Conservation (phyloP, 2,329 filamentous ascomycete species). For the Colletotrichum sp. region DNA sequence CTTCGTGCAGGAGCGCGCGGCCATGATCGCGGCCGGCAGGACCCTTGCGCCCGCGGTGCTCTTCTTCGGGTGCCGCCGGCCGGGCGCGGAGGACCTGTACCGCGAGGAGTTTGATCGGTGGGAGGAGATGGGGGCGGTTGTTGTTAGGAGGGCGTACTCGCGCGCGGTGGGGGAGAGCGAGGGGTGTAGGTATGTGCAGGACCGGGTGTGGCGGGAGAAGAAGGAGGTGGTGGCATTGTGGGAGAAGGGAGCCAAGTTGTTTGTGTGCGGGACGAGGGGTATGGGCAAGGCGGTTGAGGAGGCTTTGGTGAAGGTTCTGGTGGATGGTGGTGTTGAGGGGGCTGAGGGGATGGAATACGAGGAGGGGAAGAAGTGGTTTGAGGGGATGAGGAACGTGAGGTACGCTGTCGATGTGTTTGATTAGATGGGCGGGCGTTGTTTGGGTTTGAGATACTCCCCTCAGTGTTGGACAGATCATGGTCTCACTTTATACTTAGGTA, state of each 20-base stretch:
- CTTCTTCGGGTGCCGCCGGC: conserved; percentile 52
- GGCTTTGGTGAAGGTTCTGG: conserved; percentile 22
- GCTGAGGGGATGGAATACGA: conserved; percentile 35
- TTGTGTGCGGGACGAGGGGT: conserved; percentile 61
- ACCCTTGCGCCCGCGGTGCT: conserved; percentile 42
- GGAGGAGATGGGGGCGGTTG: conserved; percentile 52
- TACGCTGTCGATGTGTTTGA: conserved; percentile 68
- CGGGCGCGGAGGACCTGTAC: conserved; percentile 49
- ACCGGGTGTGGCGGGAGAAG: conserved; percentile 40
- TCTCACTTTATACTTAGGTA: background rate
- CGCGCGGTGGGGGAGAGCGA: conserved; percentile 43
- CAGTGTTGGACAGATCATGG: background rate
- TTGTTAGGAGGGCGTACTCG: conserved; percentile 61
- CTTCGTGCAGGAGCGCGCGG: conserved; percentile 27
- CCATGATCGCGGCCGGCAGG: conserved; percentile 49
- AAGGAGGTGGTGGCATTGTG: conserved; percentile 35
- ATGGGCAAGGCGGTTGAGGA: conserved; percentile 46
- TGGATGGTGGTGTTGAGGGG: conserved; percentile 26
- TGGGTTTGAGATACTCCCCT: background rate
- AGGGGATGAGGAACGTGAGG: conserved; percentile 55
- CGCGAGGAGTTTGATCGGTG: conserved; percentile 46
- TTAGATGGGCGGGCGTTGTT: conserved; percentile 23
- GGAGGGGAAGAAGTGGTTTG: conserved; percentile 50
- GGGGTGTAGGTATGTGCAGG: conserved; percentile 54
- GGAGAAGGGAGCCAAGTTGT: conserved; percentile 52